Conservation (phyloP, 768 basidiomycete species). For the Tulasnella sp. region DNA sequence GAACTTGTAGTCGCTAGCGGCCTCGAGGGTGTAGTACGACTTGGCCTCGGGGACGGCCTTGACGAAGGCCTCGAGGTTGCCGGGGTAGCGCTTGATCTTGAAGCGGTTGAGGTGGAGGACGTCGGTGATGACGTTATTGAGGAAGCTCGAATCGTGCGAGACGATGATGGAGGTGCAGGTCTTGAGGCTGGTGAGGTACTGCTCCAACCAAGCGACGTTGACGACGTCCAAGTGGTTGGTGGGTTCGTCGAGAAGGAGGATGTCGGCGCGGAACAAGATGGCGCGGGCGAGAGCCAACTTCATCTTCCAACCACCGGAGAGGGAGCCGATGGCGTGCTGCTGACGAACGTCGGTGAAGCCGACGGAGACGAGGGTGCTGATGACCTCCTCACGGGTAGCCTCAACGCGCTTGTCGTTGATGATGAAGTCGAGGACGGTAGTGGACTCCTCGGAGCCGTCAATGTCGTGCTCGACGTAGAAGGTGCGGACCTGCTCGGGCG, state of each 20-base stretch:
- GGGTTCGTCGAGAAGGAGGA: conserved; percentile 47
- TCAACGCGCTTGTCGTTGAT: conserved; percentile 77
- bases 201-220: conserved; percentile 97
- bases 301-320: conserved; percentile 99
- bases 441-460: conserved; percentile 90
- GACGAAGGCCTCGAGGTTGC: conserved; percentile 93
- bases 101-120: conserved; percentile 97
- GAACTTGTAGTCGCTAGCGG: conserved; percentile 96
- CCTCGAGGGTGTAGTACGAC: conserved; percentile 95
- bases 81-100: conserved; percentile 92
- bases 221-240: conserved; percentile 76
- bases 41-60: conserved; percentile 93
- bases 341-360: conserved; percentile 90
- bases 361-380: conserved; percentile 81
- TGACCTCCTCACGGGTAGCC: conserved; percentile 62
- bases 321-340: conserved; percentile 74
- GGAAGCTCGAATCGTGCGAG: conserved; percentile 95
- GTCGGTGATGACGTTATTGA: conserved; percentile 97
- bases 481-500: conserved; percentile 93
- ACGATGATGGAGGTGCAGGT: conserved; percentile 97
- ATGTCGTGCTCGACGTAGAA: conserved; percentile 99
- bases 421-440: conserved; percentile 86
- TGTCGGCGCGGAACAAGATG: conserved; percentile 97
- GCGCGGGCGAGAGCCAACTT: conserved; percentile 96
- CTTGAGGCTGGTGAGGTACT: conserved; percentile 80